Evolutionary conservation across 192 early-diverging fungal species (phyloP).

Genomic region (Chytriomyces sp.): DNA sequence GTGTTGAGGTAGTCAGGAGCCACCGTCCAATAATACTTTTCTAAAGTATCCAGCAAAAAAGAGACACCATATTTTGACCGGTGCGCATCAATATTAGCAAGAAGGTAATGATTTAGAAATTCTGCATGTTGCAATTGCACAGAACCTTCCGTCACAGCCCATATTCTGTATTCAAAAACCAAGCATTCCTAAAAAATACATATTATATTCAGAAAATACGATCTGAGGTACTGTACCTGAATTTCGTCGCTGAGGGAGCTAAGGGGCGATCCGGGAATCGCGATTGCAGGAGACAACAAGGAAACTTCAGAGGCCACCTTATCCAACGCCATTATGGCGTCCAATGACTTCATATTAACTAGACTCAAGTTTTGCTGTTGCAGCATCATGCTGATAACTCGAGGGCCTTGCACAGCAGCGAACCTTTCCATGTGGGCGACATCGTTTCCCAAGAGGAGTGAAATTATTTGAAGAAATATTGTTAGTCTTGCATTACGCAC

Average conservation of each 20-base stretch:
- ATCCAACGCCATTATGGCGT: conserved; percentile 34
- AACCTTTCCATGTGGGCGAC: conserved; percentile 36
- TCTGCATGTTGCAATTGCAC: conserved; percentile 45
- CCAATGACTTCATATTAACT: conserved; percentile 39
- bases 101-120: conserved; percentile 29
- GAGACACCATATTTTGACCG: conserved; percentile 28
- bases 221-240: background rate
- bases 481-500: conserved; percentile 3
- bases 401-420: conserved; percentile 39
- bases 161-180: conserved; percentile 41
- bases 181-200: conserved; percentile 29
- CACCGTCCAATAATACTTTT: conserved; percentile 39
- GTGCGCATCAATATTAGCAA: conserved; percentile 26
- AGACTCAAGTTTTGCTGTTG: conserved; percentile 34
- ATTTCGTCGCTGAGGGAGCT: conserved; percentile 4
- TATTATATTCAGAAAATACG: conserved; percentile 3
- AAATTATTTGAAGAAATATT: conserved; percentile 41
- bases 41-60: conserved; percentile 44
- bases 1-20: conserved; percentile 33
- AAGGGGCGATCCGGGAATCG: conserved; percentile 9
- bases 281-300: conserved; percentile 5
- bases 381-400: conserved; percentile 36
- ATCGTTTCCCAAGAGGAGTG: conserved; percentile 29
- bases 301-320: conserved; percentile 25
- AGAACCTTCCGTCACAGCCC: conserved; percentile 27